Conservation (phyloP, 2,329 filamentous ascomycete genomes). For the Magnaporthiopsis incrustans region DNA sequence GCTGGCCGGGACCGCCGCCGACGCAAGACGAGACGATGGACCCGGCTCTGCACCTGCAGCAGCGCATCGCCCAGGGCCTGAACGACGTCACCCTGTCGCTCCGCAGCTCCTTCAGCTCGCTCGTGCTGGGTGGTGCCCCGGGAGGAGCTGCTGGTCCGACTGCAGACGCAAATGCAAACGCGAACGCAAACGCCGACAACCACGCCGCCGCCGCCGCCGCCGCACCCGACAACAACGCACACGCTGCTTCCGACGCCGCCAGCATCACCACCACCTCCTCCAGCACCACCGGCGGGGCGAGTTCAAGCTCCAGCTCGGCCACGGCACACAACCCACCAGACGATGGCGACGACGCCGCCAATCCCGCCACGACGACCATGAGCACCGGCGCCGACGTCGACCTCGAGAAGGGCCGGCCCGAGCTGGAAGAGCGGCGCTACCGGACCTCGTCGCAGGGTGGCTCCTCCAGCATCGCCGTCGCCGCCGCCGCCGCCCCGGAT, state of each 20-base stretch:
- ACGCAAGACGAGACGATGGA: slow-evolving; percentile 4
- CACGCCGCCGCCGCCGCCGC: neutral
- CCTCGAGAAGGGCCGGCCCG: slow-evolving; percentile 1
- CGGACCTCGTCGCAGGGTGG: no score
- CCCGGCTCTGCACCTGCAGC: slow-evolving; percentile 6
- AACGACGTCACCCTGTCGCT: slow-evolving; percentile 6
- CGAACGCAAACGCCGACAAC: no score
- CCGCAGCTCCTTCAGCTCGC: slow-evolving; percentile 11
- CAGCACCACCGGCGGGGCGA: neutral
- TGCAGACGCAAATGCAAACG: no score
- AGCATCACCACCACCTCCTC: no score
- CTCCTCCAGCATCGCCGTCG: no score
- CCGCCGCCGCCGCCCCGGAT: no score
- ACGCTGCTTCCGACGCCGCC: neutral
- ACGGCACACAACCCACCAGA: neutral
- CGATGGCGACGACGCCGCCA: no score
- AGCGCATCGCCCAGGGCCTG: slow-evolving; percentile 8
- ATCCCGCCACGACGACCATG: no score
- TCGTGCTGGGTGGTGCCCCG: slow-evolving; percentile 6
- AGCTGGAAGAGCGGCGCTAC: neutral
- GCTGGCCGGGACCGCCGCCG: slow-evolving; percentile 1
- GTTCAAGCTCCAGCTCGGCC: neutral
- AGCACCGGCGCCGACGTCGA: neutral
- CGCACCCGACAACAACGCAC: neutral
- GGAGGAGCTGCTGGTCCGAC: neutral